These are phyloP conservation scores for Trichoderma afroharzianum DNA, from an alignment of 2,329 filamentous ascomycete species.

Conservation along the genomic window DNA sequence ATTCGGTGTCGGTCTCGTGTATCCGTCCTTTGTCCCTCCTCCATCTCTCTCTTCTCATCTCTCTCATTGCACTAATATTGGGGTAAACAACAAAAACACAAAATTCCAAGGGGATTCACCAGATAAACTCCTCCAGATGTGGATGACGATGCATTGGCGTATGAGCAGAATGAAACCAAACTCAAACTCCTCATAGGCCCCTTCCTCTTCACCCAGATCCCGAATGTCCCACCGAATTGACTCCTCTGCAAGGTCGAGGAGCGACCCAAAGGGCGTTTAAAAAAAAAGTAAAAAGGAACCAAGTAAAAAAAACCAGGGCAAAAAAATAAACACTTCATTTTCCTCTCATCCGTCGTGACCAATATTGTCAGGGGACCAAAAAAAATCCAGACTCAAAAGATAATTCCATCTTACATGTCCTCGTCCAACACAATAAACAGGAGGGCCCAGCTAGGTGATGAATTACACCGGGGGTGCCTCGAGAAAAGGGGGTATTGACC, in stretches of 20 bases:
- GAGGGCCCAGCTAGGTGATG: neutral
- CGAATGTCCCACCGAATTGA: neutral
- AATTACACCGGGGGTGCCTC: neutral
- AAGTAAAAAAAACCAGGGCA: neutral
- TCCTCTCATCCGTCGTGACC: slow-evolving; percentile 1
- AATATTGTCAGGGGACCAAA: neutral
- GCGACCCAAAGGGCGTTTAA: neutral
- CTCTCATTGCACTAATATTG: neutral
- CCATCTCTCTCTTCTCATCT: neutral
- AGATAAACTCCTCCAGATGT: slow-evolving; percentile 5
- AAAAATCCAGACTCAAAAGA: neutral
- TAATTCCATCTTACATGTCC: slow-evolving; percentile 10
- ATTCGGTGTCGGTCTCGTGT: neutral
- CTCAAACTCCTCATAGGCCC: neutral
- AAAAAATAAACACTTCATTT: neutral
- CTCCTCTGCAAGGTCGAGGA: neutral
- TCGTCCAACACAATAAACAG: slow-evolving; percentile 9
- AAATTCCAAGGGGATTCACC: neutral
- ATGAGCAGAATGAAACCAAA: neutral
- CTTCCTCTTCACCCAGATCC: neutral
- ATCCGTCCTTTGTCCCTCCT: neutral
- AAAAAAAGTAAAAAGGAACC: neutral
- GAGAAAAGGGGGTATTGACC: slow-evolving; percentile 12
- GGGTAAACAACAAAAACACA: neutral
- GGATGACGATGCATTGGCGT: neutral